These are phyloP conservation scores for Starmerella etchellsii DNA, from an alignment of 805 yeast genomes.

Conservation along the genomic window DNA sequence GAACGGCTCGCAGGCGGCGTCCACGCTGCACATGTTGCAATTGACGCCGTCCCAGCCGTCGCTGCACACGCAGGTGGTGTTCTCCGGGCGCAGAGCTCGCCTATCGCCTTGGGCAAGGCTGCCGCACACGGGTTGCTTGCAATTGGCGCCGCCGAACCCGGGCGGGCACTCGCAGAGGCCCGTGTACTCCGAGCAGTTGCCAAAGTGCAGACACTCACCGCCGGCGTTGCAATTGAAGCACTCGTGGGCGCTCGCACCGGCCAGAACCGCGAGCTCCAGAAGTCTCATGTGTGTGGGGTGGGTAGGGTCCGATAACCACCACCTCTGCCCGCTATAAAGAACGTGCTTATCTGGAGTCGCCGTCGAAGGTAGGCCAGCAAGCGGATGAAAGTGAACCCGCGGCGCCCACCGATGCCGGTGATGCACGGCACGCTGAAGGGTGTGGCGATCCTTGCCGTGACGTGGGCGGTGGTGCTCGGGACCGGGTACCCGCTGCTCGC, in stretches of 20 bases:
- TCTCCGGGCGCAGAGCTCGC: constrained; percentile 45
- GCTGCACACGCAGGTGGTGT: constrained; percentile 53
- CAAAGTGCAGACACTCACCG: constrained; percentile 80
- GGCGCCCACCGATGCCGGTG: constrained; percentile 14
- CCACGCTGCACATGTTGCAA: constrained; percentile 67
- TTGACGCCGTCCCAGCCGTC: constrained; percentile 91
- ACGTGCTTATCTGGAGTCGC: no score
- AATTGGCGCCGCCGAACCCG: constrained; percentile 91
- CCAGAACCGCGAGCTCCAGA: neutral
- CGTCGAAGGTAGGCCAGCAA: no score
- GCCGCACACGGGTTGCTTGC: constrained; percentile 82
- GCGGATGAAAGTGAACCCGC: constrained; percentile 18
- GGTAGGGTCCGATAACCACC: no score
- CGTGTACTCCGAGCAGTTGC: constrained; percentile 72
- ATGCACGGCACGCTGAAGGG: constrained; percentile 9
- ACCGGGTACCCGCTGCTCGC: constrained; percentile 3
- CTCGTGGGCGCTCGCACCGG: constrained; percentile 11
- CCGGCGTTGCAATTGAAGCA: constrained; percentile 90
- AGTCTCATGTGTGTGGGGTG: neutral
- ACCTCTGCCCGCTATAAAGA: no score
- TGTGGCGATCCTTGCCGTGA: constrained; percentile 5
- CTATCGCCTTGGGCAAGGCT: constrained; percentile 49
- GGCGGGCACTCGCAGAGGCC: constrained; percentile 87
- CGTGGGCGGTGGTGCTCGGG: constrained; percentile 11
- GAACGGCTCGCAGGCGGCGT: constrained; percentile 67